These are phyloP conservation scores for Psilocybe sp. DNA, from an alignment of 768 basidiomycete genomes.

Conservation along the genomic window DNA sequence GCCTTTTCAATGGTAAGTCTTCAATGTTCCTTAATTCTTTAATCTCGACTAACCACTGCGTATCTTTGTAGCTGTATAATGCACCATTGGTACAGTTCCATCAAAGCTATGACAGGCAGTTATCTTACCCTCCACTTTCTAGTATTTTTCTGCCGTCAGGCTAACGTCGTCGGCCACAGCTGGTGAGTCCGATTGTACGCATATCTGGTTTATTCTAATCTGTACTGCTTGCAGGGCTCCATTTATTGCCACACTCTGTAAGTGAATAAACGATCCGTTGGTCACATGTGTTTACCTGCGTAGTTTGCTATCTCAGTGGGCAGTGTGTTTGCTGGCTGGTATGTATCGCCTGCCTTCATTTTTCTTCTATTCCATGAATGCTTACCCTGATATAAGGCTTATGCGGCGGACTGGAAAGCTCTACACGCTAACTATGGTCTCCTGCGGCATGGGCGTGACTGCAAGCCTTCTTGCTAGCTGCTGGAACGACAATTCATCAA, in stretches of 20 bases:
- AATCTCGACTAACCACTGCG: slow-evolving; percentile 16
- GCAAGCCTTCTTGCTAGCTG: slow-evolving; percentile 58
- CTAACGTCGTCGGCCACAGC: slow-evolving; percentile 65
- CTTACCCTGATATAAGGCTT: slow-evolving; percentile 45
- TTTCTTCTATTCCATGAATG: slow-evolving; percentile 5
- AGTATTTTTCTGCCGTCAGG: slow-evolving; percentile 85
- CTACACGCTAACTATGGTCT: slow-evolving; percentile 67
- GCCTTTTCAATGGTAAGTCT: slow-evolving; percentile 74
- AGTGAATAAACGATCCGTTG: slow-evolving; percentile 21
- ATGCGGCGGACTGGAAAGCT: slow-evolving; percentile 88
- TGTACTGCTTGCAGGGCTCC: slow-evolving; percentile 51
- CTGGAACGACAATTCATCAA: slow-evolving; percentile 65
- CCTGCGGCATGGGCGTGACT: slow-evolving; percentile 57
- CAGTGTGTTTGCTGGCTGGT: slow-evolving; percentile 88
- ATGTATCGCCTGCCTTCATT: slow-evolving; percentile 21
- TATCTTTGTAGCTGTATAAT: slow-evolving; percentile 72
- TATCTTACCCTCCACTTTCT: neutral
- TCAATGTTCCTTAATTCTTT: slow-evolving; percentile 5
- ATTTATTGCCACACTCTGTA: slow-evolving; percentile 89
- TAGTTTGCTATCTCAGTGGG: slow-evolving; percentile 81
- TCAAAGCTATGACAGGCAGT: no score
- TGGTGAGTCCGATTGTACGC: slow-evolving; percentile 41
- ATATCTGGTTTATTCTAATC: slow-evolving; percentile 2
- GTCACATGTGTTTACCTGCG: slow-evolving; percentile 9
- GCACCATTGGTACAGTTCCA: slow-evolving; percentile 62